Evolutionary conservation across 164 flowering plant genomes (phyloP).

Genomic region (Houttuynia cordata): DNA sequence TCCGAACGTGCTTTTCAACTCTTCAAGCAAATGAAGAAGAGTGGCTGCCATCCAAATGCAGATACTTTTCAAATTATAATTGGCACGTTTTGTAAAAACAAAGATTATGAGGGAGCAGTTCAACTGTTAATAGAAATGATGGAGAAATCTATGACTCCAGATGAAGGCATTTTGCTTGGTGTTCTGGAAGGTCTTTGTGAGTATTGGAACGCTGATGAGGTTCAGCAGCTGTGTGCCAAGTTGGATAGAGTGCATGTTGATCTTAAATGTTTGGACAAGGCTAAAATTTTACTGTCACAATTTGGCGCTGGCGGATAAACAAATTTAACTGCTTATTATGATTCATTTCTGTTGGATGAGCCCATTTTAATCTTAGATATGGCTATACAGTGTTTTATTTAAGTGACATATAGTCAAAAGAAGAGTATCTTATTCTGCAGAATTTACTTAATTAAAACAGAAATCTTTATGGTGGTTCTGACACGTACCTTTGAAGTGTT

Average conservation of each 20-base stretch:
- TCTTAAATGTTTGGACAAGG: constrained; percentile 25
- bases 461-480: too few species aligned
- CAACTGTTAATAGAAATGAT: constrained; percentile 52
- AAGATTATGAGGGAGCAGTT: constrained; percentile 68
- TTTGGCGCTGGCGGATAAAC: background rate
- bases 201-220: constrained; percentile 33
- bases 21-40: constrained; percentile 57
- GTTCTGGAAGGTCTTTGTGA: constrained; percentile 37
- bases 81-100: constrained; percentile 43
- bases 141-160: constrained; percentile 35
- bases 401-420: too few species aligned
- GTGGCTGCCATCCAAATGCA: constrained; percentile 54
- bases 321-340: constrained; percentile 1
- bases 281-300: constrained; percentile 1
- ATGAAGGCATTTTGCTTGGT: constrained; percentile 24
- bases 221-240: constrained; percentile 23
- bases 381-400: too few species aligned
- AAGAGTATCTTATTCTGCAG: too few species aligned
- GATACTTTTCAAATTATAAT: constrained; percentile 43
- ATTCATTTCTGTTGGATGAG: too few species aligned
- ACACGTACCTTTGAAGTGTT: too few species aligned
- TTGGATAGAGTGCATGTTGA: constrained; percentile 31
- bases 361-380: too few species aligned
- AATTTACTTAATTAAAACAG: too few species aligned
- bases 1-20: constrained; percentile 63